Percentiles rank a stretch among this genome's conserved stretches.
phyloP scores from a whole-genome alignment of 768 basidiomycete species.

The Lepiota brunneoincarnata region DNA sequence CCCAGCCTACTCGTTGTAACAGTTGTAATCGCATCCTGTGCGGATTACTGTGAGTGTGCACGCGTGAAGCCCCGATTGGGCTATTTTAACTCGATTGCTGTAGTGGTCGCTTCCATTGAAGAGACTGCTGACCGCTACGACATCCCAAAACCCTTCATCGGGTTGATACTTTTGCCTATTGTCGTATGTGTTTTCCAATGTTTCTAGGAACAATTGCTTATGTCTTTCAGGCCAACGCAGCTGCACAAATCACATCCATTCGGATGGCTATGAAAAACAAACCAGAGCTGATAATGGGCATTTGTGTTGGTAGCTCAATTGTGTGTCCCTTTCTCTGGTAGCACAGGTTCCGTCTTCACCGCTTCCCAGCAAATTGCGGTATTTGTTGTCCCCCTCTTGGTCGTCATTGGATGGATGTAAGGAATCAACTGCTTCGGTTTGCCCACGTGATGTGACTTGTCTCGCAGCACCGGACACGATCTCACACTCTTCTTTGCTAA shows the following conservation, averaged over 20 bases:
- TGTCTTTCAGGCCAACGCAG: constrained; percentile 62
- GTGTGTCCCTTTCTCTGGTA: constrained; percentile 36
- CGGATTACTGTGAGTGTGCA: constrained; percentile 69
- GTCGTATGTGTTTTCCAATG: constrained; percentile 51
- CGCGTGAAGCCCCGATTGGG: not conserved
- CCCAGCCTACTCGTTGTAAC: constrained; percentile 69
- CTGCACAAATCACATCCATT: constrained; percentile 82
- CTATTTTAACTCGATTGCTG: constrained; percentile 21
- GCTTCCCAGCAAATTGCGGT: constrained; percentile 72
- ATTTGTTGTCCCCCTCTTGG: constrained; percentile 84
- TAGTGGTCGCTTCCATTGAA: constrained; percentile 90
- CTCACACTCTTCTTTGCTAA: constrained; percentile 82
- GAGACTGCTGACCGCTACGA: constrained; percentile 80
- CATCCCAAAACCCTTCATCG: constrained; percentile 85
- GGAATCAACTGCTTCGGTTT: constrained; percentile 23
- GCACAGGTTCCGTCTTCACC: not conserved
- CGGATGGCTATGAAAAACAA: constrained; percentile 83
- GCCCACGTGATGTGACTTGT: not conserved
- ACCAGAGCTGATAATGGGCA: constrained; percentile 68
- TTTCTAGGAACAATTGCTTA: not conserved
- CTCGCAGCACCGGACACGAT: constrained; percentile 57
- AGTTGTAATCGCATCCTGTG: constrained; percentile 82
- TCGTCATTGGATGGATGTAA: constrained; percentile 85
- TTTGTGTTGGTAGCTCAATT: constrained; percentile 81
- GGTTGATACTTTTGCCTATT: constrained; percentile 82